phyloP scores from a whole-genome alignment of 192 early-diverging fungal species.

The Linderina pennispora region DNA sequence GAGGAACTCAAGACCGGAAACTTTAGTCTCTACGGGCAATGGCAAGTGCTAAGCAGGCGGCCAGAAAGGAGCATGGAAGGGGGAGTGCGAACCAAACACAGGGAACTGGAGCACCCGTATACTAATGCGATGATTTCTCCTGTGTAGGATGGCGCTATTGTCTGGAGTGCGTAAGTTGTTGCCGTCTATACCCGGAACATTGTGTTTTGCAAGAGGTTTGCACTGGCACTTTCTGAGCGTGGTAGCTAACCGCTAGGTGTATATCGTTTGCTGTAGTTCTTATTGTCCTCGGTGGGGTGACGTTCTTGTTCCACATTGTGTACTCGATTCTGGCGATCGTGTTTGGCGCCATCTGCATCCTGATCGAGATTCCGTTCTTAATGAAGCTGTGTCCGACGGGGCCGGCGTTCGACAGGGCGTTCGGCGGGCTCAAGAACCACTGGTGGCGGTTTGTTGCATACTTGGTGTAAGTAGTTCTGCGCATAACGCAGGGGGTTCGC shows the following conservation, averaged over 20 bases:
- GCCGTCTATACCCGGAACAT: too few relatives aligned
- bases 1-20: conserved; percentile 39
- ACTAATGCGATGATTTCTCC: neutral
- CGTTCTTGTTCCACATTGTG: conserved; percentile 31
- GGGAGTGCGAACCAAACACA: too few relatives aligned
- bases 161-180: conserved; percentile 31
- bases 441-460: conserved; percentile 43
- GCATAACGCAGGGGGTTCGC: neutral
- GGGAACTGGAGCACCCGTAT: too few relatives aligned
- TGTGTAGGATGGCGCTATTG: conserved; percentile 23
- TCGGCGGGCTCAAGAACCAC: conserved; percentile 39
- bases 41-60: neutral
- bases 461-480: conserved; percentile 8
- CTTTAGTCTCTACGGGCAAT: conserved; percentile 42
- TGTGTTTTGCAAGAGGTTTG: too few relatives aligned
- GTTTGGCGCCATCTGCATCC: conserved; percentile 41
- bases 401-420: conserved; percentile 23
- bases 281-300: conserved; percentile 43
- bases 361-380: conserved; percentile 33
- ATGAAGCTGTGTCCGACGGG: conserved; percentile 39
- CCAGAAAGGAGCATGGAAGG: too few relatives aligned
- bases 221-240: too few relatives aligned
- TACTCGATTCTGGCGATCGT: conserved; percentile 46
- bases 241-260: too few relatives aligned
- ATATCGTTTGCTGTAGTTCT: conserved; percentile 7